A percentile compares a stretch with the other conserved stretches of the same genome.
Conservation (phyloP, 352 stramenopile genomes). For the Hyaloperonospora brassicae region DNA sequence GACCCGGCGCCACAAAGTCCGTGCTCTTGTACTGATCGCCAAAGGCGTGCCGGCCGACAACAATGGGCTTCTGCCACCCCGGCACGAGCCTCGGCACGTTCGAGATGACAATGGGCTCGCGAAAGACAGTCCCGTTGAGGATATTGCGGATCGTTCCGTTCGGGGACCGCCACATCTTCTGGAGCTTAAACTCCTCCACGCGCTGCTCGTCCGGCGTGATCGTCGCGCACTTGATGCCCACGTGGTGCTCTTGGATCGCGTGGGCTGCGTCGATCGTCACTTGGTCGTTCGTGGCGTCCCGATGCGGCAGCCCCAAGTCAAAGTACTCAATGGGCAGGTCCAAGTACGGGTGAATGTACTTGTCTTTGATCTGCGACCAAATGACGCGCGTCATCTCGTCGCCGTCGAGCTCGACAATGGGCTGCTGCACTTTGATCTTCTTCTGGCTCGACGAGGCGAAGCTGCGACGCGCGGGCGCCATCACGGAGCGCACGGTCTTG, state of each 20-base stretch:
- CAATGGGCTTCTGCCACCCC: conserved; percentile 73
- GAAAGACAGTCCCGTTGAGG: conserved; percentile 75
- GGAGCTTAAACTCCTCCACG: conserved; percentile 66
- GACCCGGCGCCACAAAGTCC: conserved; percentile 55
- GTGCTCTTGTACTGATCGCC: conserved; percentile 77
- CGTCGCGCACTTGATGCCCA: conserved; percentile 80
- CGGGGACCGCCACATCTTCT: conserved; percentile 59
- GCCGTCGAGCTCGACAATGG: conserved; percentile 68
- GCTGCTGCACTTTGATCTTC: conserved; percentile 73
- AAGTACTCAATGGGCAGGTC: conserved; percentile 80
- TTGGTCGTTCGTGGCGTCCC: conserved; percentile 69
- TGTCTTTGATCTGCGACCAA: conserved; percentile 55
- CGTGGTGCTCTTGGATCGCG: conserved; percentile 60
- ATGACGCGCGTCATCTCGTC: conserved; percentile 79
- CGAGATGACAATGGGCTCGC: conserved; percentile 74
- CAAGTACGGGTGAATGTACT: conserved; percentile 71
- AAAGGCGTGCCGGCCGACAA: conserved; percentile 70
- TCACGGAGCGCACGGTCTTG: conserved; percentile 43
- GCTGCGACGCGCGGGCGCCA: conserved; percentile 22
- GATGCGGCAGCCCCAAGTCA: conserved; percentile 60
- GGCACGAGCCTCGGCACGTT: conserved; percentile 71
- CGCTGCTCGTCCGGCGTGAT: conserved; percentile 80
- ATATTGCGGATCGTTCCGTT: conserved; percentile 83
- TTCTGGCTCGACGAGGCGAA: conserved; percentile 38
- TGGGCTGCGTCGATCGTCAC: conserved; percentile 71